Evolutionary conservation across 2,329 filamentous ascomycete genomes (phyloP).

Genomic region (Lachnellula subtilissima): DNA sequence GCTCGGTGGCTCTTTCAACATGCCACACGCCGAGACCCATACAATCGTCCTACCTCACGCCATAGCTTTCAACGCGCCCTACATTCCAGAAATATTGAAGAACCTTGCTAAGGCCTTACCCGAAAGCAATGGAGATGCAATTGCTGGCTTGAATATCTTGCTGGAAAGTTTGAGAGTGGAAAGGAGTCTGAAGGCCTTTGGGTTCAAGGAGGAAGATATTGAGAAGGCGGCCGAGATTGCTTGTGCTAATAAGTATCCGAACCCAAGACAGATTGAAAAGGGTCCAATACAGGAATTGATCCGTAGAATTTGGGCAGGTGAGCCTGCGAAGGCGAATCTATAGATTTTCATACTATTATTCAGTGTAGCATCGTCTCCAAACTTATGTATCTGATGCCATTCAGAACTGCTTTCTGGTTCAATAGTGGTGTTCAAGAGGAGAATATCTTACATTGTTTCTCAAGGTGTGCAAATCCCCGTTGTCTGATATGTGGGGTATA

Average conservation of each 20-base stretch:
- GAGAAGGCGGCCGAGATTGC: constrained; percentile 56
- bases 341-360: constrained; percentile 23
- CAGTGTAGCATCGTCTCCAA: too few relatives aligned
- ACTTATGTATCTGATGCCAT: too few relatives aligned
- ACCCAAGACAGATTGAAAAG: constrained; percentile 50
- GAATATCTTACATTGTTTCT: too few relatives aligned
- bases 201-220: constrained; percentile 57
- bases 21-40: constrained; percentile 63
- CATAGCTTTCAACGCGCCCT: constrained; percentile 56
- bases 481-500: too few relatives aligned
- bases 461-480: too few relatives aligned
- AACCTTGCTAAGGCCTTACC: constrained; percentile 50
- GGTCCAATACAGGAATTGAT: constrained; percentile 51
- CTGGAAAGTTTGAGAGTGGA: constrained; percentile 49
- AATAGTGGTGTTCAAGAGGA: too few relatives aligned
- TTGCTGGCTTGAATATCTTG: constrained; percentile 51
- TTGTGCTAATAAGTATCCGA: constrained; percentile 54
- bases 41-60: constrained; percentile 59
- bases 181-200: constrained; percentile 48
- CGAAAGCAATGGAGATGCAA: constrained; percentile 53
- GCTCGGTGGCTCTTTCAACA: constrained; percentile 56
- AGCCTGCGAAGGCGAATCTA: constrained; percentile 49
- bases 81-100: constrained; percentile 47
- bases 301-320: constrained; percentile 56
- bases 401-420: too few relatives aligned